phyloP scores from a whole-genome alignment of 2,329 filamentous ascomycete species.

The Aspergillus novofumigatus region DNA sequence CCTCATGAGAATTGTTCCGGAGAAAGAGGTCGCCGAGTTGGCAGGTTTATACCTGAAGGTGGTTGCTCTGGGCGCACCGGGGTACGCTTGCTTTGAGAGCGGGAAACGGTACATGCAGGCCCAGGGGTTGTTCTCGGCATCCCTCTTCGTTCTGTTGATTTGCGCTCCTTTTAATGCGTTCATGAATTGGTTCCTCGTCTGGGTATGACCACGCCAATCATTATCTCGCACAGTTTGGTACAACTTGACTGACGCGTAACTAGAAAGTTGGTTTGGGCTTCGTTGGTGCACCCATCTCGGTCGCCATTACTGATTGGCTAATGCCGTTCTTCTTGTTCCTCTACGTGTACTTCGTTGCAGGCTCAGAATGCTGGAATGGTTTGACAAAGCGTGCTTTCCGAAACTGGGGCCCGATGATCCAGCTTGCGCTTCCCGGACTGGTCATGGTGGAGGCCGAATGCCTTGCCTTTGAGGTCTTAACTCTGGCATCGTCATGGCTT shows the following conservation, averaged over 20 bases:
- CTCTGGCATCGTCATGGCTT: conserved; percentile 74
- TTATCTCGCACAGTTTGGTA: neutral
- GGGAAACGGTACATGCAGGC: conserved; percentile 86
- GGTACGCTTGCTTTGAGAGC: conserved; percentile 70
- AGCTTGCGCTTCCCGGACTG: conserved; percentile 80
- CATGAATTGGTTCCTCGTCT: conserved; percentile 78
- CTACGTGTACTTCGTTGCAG: conserved; percentile 69
- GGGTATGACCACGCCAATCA: conserved; percentile 46
- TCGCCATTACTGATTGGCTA: conserved; percentile 69
- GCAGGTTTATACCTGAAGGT: conserved; percentile 72
- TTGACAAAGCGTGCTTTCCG: conserved; percentile 65
- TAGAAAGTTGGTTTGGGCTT: conserved; percentile 61
- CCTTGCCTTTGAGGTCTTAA: conserved; percentile 87
- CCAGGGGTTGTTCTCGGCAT: conserved; percentile 78
- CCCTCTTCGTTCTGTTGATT: conserved; percentile 76
- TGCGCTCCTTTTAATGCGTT: conserved; percentile 77
- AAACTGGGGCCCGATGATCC: conserved; percentile 82
- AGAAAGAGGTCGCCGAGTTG: conserved; percentile 64
- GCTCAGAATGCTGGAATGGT: conserved; percentile 75
- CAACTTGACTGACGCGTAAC: neutral
- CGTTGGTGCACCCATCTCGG: conserved; percentile 73
- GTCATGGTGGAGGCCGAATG: conserved; percentile 94
- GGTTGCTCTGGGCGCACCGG: conserved; percentile 66
- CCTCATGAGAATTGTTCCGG: conserved; percentile 64
- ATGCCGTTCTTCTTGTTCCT: conserved; percentile 68